phyloP scores from a whole-genome alignment of 2,329 filamentous ascomycete genomes.

The Ramularia endophylla region DNA sequence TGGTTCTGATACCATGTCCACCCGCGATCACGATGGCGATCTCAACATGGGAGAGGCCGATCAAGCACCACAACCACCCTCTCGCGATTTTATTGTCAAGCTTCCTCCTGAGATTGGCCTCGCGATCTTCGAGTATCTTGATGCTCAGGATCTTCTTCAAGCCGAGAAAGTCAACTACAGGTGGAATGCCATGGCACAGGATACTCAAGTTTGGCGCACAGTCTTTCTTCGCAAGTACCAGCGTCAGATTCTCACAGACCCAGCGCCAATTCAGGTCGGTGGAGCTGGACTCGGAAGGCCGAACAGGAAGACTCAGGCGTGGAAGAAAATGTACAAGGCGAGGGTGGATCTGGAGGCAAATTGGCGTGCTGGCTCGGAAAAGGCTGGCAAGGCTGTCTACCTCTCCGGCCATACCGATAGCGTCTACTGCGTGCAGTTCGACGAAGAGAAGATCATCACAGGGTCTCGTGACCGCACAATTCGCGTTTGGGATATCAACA shows the following conservation, averaged over 20 bases:
- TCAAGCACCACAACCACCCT: conserved; percentile 2
- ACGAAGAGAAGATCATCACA: conserved; percentile 96
- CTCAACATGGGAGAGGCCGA: conserved; percentile 21
- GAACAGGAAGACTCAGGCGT: conserved; percentile 60
- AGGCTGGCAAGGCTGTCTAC: conserved; percentile 72
- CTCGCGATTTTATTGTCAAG: conserved; percentile 33
- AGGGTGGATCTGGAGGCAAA: conserved; percentile 68
- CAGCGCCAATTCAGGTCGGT: conserved; percentile 43
- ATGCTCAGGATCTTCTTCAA: conserved; percentile 50
- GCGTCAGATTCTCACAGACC: conserved; percentile 39
- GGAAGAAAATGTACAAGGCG: conserved; percentile 78
- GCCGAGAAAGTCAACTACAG: conserved; percentile 51
- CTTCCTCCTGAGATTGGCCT: conserved; percentile 56
- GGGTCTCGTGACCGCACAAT: conserved; percentile 94
- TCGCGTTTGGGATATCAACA: conserved; percentile 91
- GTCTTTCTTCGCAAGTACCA: conserved; percentile 55
- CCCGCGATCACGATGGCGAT: conserved; percentile 28
- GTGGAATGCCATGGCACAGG: conserved; percentile 52
- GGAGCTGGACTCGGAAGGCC: conserved; percentile 46
- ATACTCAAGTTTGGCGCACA: conserved; percentile 55
- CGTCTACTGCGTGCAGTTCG: conserved; percentile 97
- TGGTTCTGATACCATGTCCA: conserved; percentile 17
- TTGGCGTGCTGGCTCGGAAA: conserved; percentile 63
- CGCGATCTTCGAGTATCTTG: conserved; percentile 55
- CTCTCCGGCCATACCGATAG: conserved; percentile 91